Evolutionary conservation across 345 rosid genomes (phyloP).

Genomic region (Salix brachista): DNA sequence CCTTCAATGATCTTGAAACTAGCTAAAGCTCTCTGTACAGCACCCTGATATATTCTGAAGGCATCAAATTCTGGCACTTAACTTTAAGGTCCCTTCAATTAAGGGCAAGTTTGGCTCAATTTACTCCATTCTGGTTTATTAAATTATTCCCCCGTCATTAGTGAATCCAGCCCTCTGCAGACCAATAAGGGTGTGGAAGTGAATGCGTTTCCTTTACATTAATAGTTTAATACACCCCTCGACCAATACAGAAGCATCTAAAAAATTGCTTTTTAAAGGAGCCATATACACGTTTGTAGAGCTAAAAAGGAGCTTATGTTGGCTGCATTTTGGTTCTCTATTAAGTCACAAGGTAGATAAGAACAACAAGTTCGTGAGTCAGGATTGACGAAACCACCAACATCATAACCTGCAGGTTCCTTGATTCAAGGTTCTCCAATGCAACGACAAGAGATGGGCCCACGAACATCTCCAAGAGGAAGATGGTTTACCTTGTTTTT

Average conservation of each 20-base stretch:
- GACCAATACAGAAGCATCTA: constrained; percentile 28
- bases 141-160: neutral
- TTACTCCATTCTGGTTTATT: neutral
- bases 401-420: neutral
- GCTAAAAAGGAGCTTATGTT: neutral
- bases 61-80: neutral
- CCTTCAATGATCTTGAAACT: neutral
- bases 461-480: neutral
- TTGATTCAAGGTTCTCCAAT: neutral
- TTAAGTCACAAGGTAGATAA: neutral
- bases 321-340: neutral
- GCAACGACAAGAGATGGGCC: constrained; percentile 11
- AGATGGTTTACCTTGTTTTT: constrained; percentile 2
- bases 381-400: neutral
- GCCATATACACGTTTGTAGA: constrained; percentile 25
- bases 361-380: neutral
- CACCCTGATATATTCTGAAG: neutral
- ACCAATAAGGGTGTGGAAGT: neutral
- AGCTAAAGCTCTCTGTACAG: neutral
- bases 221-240: neutral
- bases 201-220: constrained; percentile 15
- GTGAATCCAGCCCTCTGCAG: neutral
- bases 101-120: neutral
- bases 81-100: neutral
- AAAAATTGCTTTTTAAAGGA: constrained; percentile 17